A percentile compares a stretch with the other conserved stretches of the same genome.
Conservation (phyloP, 2,329 filamentous ascomycete genomes). For the Davidsoniella eucalypti region DNA sequence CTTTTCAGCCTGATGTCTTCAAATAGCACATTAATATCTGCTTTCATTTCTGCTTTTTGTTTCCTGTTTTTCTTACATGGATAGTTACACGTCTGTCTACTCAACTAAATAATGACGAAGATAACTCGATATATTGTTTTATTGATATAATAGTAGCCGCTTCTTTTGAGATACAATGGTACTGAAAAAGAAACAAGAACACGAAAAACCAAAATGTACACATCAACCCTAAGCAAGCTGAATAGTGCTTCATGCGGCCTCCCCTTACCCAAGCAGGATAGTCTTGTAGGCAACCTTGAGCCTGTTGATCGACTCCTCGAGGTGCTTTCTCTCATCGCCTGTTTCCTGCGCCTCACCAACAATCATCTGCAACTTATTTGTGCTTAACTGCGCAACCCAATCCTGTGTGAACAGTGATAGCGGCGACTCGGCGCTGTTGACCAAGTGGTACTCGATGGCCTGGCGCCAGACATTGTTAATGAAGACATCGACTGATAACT, state of each 20-base stretch:
- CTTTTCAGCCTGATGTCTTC: too few species aligned
- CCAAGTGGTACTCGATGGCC: conserved; percentile 17
- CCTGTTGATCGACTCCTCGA: conserved; percentile 19
- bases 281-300: conserved; percentile 2
- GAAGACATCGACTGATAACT: conserved; percentile 19
- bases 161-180: too few species aligned
- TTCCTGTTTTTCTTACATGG: not conserved
- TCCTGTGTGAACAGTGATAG: conserved; percentile 19
- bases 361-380: conserved; percentile 16
- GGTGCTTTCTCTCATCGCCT: conserved; percentile 24
- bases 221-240: not conserved
- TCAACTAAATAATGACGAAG: too few species aligned
- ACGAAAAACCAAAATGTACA: not conserved
- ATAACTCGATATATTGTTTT: too few species aligned
- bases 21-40: too few species aligned
- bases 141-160: too few species aligned
- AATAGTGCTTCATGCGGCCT: not conserved
- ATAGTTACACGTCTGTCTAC: not conserved
- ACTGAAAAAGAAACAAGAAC: too few species aligned
- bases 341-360: conserved; percentile 19
- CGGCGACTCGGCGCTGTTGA: conserved; percentile 17
- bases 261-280: too few species aligned
- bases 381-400: conserved; percentile 18
- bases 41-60: conserved; percentile 4
- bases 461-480: conserved; percentile 22